Conservation (phyloP, 257 asterid genomes). For the Solanum sejunctum region DNA sequence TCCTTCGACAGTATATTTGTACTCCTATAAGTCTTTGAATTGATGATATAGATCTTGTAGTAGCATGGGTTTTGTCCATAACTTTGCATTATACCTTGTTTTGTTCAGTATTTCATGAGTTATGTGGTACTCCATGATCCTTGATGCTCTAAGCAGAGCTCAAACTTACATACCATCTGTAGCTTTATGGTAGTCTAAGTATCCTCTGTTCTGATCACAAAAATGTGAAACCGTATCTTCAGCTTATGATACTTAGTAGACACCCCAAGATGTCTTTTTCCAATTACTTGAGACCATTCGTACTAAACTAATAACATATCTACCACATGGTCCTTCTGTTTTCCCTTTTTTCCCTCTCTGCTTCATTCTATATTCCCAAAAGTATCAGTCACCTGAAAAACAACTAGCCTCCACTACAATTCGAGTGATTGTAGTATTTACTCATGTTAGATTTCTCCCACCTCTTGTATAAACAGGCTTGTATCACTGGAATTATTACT, state of each 20-base stretch:
- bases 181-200: neutral
- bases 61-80: neutral
- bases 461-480: neutral
- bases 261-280: neutral
- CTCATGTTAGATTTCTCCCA: neutral
- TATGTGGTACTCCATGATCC: neutral
- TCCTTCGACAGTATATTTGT: neutral
- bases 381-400: neutral
- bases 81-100: neutral
- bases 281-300: neutral
- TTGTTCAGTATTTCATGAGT: neutral
- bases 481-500: neutral
- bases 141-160: neutral
- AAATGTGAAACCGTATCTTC: neutral
- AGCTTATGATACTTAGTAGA: neutral
- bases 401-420: neutral
- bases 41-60: neutral
- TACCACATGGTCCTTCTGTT: neutral
- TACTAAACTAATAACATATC: neutral
- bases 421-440: neutral
- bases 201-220: neutral
- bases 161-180: neutral
- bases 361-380: neutral
- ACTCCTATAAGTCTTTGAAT: neutral
- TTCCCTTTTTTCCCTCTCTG: neutral